A percentile compares a stretch with the other conserved stretches of the same genome.
Evolutionary conservation across 306 rosid species (phyloP).

Genomic region (Ziziphus jujuba): DNA sequence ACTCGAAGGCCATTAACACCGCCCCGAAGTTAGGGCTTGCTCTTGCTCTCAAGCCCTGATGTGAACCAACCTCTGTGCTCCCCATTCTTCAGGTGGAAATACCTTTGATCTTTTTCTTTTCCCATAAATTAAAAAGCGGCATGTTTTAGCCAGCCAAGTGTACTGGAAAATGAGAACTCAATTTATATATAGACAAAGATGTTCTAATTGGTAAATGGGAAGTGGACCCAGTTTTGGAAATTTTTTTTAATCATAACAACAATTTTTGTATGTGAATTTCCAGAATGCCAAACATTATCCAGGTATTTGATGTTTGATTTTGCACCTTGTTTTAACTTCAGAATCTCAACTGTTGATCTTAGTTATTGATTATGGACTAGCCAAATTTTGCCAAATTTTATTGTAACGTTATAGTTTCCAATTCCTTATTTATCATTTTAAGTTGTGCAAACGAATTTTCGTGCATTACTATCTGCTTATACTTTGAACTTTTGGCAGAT

Average conservation of each 20-base stretch:
- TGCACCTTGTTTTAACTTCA: too few species aligned
- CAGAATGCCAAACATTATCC: background rate
- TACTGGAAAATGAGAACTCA: slow-evolving; percentile 36
- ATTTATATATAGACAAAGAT: slow-evolving; percentile 31
- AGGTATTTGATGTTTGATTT: too few species aligned
- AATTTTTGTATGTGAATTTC: slow-evolving; percentile 3
- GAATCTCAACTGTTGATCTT: too few species aligned
- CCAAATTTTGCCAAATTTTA: too few species aligned
- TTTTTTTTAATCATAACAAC: slow-evolving; percentile 12
- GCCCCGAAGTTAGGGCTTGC: slow-evolving; percentile 83
- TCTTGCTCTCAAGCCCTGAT: slow-evolving; percentile 79
- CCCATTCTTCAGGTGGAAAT: slow-evolving; percentile 9
- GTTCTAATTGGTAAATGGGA: slow-evolving; percentile 33
- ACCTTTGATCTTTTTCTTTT: slow-evolving; percentile 19
- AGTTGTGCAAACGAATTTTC: too few species aligned
- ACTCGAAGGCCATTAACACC: slow-evolving; percentile 53
- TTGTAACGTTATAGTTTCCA: too few species aligned
- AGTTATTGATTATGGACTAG: too few species aligned
- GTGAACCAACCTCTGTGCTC: slow-evolving; percentile 10
- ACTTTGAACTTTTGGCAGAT: too few species aligned
- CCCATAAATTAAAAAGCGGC: slow-evolving; percentile 31
- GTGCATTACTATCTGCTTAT: too few species aligned
- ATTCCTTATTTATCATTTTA: too few species aligned
- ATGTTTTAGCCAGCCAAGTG: slow-evolving; percentile 33
- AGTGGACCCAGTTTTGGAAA: slow-evolving; percentile 58